Evolutionary conservation across 2,329 filamentous ascomycete genomes (phyloP), one percentile per base, ranked within the genome.

Genomic region (Colletotrichum sp.): DNA sequence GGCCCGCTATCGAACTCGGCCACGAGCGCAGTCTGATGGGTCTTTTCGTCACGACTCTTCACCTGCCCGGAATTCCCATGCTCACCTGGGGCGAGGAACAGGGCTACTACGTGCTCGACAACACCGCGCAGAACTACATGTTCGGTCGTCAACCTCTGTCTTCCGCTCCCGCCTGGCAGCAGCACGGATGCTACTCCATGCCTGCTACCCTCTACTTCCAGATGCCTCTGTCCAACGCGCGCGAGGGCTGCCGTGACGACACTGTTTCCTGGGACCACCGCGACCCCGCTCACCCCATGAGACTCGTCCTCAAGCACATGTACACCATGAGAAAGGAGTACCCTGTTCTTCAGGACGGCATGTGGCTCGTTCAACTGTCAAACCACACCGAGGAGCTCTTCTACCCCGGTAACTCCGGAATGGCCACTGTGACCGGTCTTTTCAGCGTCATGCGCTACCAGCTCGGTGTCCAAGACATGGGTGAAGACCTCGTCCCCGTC

Each of bases 71-170:
- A n/a, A 91, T 93, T 26, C 90, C 92, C 4, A 81, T 92, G 43
- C 82, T 92, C 24, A 85, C 90, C 16, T 94, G 91, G 91, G 92
- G 92, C 16, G 92, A 94, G 80, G 92, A 94, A 79, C 92, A 94
- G 82, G 90, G 88, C 0, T 92, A 91, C 78, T 93, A 93, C 78
- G 84, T 92, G 1, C 83, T 93, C 4, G 92, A 94, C 80, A 92
- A 90, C 74, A 92, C 92, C 1, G 92, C 92, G 6, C 84, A 85
- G 74, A 93, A 93, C 79, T 94, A 93, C 79, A 88, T 94, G 61
- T 94, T 91, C 80, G 92, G 92, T 24, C 89, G 92, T 78, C 90
- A 92, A 79, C 84, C 92, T 3, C 92, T 94, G 88, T 88, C 90
- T 9, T 88, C 91, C 4, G 86, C 90, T 3, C 88, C 88, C 4